Evolutionary conservation across 140 eudicot species (phyloP).

Genomic region (Oenanthe javanica): DNA sequence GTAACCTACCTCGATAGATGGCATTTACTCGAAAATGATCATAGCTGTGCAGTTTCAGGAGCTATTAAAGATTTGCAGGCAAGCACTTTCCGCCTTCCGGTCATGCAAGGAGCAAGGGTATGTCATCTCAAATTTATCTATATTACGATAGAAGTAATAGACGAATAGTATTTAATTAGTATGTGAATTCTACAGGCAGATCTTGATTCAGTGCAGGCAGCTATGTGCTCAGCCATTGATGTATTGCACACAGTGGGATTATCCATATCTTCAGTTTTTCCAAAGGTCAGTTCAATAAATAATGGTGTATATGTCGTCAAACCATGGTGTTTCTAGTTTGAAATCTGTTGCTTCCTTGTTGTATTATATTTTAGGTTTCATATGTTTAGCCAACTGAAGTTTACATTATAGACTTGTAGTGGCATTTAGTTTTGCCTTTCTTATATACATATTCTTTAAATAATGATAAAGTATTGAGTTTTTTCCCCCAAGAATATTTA

Average conservation of each 20-base stretch:
- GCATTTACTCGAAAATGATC: constrained; percentile 69
- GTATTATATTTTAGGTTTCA: neutral
- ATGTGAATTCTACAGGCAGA: constrained; percentile 49
- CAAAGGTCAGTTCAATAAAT: constrained; percentile 41
- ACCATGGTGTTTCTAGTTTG: neutral
- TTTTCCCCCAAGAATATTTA: neutral
- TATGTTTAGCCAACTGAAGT: neutral
- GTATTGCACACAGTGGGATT: constrained; percentile 72
- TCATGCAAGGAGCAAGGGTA: constrained; percentile 80
- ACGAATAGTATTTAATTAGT: neutral
- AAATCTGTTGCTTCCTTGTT: neutral
- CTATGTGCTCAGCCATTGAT: constrained; percentile 72
- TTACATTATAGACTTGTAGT: neutral
- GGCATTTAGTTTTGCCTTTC: neutral
- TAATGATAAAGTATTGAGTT: neutral
- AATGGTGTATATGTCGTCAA: neutral
- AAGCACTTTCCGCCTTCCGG: constrained; percentile 84
- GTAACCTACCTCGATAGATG: constrained; percentile 63
- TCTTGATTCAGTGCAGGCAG: constrained; percentile 48
- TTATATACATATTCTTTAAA: neutral
- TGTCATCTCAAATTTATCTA: constrained; percentile 14
- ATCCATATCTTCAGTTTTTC: constrained; percentile 51
- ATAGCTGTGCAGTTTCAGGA: constrained; percentile 45
- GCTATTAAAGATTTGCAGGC: constrained; percentile 73
- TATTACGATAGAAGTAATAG: neutral